Percentiles rank a stretch among this genome's conserved stretches.
phyloP scores from a whole-genome alignment of 2,329 filamentous ascomycete species.

The Hawksworthiomyces lignivorus region DNA sequence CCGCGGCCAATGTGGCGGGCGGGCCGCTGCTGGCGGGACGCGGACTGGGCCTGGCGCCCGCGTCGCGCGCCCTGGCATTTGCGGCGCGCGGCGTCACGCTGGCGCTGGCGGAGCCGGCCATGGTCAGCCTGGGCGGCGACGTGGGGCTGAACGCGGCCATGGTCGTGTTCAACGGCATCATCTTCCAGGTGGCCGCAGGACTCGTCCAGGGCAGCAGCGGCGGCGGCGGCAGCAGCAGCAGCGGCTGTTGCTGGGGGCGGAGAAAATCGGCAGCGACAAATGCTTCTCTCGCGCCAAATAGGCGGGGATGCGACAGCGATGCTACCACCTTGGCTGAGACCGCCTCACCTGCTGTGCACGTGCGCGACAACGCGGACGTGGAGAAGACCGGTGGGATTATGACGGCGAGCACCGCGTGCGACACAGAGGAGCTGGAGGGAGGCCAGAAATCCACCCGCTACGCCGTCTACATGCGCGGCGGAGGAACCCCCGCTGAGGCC shows the following conservation, averaged over 20 bases:
- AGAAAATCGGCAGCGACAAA: too few species aligned
- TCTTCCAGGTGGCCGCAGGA: slow-evolving; percentile 27
- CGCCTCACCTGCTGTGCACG: too few species aligned
- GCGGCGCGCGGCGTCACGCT: slow-evolving; percentile 43
- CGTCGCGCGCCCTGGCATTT: slow-evolving; percentile 34
- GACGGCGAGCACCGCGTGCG: too few species aligned
- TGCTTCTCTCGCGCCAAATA: too few species aligned
- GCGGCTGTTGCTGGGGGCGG: not conserved
- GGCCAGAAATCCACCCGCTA: too few species aligned
- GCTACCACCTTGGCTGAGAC: too few species aligned
- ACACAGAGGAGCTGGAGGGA: too few species aligned
- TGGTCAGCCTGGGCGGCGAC: slow-evolving; percentile 37
- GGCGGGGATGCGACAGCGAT: too few species aligned
- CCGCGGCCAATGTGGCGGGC: slow-evolving; percentile 34
- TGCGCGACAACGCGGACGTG: not conserved
- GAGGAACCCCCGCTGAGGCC: not conserved
- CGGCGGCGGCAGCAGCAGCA: not conserved
- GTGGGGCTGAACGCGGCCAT: slow-evolving; percentile 39
- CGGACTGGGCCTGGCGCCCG: slow-evolving; percentile 26
- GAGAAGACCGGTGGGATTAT: not conserved
- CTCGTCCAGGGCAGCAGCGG: slow-evolving; percentile 18
- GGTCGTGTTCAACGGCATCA: slow-evolving; percentile 44
- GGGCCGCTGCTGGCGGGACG: slow-evolving; percentile 31
- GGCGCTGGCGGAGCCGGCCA: slow-evolving; percentile 40
- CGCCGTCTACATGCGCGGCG: slow-evolving; percentile 4